A percentile compares a stretch with the other conserved stretches of the same genome.
phyloP scores from a whole-genome alignment of 345 rosid genomes.

The Camelina hispida region DNA sequence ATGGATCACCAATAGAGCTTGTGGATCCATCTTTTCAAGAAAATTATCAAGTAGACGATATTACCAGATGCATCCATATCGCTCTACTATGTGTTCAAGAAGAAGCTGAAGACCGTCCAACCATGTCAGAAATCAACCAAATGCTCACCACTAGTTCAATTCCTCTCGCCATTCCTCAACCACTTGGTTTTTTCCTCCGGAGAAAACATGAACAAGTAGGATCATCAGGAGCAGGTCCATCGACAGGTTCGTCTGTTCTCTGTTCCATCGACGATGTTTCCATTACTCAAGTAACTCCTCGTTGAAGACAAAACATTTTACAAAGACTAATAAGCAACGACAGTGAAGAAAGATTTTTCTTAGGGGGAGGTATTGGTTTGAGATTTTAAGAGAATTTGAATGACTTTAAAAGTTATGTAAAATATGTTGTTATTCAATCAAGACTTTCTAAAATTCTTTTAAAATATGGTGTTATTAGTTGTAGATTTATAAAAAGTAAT shows the following conservation, averaged over 20 bases:
- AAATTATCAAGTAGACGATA: slow-evolving; percentile 43
- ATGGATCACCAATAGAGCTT: slow-evolving; percentile 17
- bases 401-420: too few relatives aligned
- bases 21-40: slow-evolving; percentile 25
- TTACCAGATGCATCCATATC: slow-evolving; percentile 52
- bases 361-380: too few relatives aligned
- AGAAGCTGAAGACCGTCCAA: slow-evolving; percentile 47
- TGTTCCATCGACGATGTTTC: slow-evolving; percentile 29
- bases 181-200: slow-evolving; percentile 30
- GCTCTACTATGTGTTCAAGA: slow-evolving; percentile 55
- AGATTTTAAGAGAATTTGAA: too few relatives aligned
- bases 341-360: not conserved
- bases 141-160: slow-evolving; percentile 47
- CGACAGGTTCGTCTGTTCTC: not conserved
- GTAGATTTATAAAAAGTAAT: too few relatives aligned
- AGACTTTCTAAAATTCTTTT: too few relatives aligned
- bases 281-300: slow-evolving; percentile 35
- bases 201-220: slow-evolving; percentile 3
- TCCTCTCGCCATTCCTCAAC: slow-evolving; percentile 35
- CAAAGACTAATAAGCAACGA: not conserved
- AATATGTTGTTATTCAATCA: too few relatives aligned
- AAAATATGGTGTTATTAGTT: too few relatives aligned
- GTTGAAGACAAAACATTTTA: not conserved
- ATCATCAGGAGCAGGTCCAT: not conserved
- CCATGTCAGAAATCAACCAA: slow-evolving; percentile 44